phyloP scores from a whole-genome alignment of 345 rosid genomes.

The Hevea brasiliensis region DNA sequence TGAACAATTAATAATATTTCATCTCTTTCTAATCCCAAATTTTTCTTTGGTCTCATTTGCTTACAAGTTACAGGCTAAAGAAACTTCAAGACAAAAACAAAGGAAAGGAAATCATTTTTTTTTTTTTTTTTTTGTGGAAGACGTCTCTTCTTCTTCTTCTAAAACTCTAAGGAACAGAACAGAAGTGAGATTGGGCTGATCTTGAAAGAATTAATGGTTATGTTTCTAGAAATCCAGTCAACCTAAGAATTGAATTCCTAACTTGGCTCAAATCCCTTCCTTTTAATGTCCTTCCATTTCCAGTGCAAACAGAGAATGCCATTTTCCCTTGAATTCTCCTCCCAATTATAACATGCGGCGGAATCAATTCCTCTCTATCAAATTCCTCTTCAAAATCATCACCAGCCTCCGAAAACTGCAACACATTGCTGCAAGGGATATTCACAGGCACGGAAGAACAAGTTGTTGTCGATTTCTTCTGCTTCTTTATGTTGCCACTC shows the following conservation, averaged over 20 bases:
- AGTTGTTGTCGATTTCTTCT: slow-evolving; percentile 30
- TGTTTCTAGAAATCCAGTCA: slow-evolving; percentile 89
- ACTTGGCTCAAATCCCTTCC: slow-evolving; percentile 79
- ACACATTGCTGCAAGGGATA: slow-evolving; percentile 21
- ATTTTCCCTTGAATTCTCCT: slow-evolving; percentile 57
- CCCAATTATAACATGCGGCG: slow-evolving; percentile 60
- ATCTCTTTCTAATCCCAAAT: too few species aligned
- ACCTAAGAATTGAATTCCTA: slow-evolving; percentile 69
- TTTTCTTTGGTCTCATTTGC: too few species aligned
- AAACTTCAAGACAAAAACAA: not conserved
- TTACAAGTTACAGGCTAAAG: too few species aligned
- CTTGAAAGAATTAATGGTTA: slow-evolving; percentile 11
- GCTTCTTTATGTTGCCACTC: slow-evolving; percentile 25
- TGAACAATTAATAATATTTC: too few species aligned
- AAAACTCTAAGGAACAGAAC: too few species aligned
- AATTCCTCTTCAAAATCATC: slow-evolving; percentile 27
- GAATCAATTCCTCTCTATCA: slow-evolving; percentile 34
- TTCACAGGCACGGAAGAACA: slow-evolving; percentile 35
- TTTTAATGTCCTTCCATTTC: slow-evolving; percentile 79
- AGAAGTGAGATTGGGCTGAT: too few species aligned
- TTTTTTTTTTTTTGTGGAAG: not conserved
- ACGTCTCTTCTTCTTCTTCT: too few species aligned
- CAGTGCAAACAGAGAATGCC: slow-evolving; percentile 73
- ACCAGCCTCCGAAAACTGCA: slow-evolving; percentile 13
- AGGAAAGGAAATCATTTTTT: not conserved